A percentile compares a stretch with the other conserved stretches of the same genome.
These are phyloP conservation scores for Xylaria bambusicola DNA, from an alignment of 495 filamentous ascomycete species.

Conservation along the genomic window DNA sequence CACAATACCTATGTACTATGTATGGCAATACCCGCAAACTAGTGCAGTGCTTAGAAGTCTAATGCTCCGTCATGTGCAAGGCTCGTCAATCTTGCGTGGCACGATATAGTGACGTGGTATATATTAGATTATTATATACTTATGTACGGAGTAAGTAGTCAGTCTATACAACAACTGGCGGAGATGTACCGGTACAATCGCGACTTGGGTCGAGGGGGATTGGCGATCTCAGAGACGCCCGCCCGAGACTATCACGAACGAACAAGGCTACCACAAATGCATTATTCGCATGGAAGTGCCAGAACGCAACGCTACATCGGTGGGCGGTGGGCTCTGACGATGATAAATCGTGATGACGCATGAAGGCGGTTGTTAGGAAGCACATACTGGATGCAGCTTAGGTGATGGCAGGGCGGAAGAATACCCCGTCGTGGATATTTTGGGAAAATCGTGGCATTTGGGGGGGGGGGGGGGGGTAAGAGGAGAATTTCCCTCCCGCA, in stretches of 20 bases:
- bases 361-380: not conserved
- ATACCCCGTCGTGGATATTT: constrained; percentile 16
- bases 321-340: not conserved
- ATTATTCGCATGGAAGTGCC: constrained; percentile 15
- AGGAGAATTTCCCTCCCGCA: not conserved
- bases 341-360: constrained; percentile 17
- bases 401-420: constrained; percentile 4
- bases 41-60: not conserved
- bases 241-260: not conserved
- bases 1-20: not conserved
- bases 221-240: constrained; percentile 2
- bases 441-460: constrained; percentile 10
- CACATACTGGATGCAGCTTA: too few relatives aligned
- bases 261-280: constrained; percentile 5
- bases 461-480: too few relatives aligned
- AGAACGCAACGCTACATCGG: constrained; percentile 4
- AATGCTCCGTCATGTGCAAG: not conserved
- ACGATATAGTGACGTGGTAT: too few relatives aligned
- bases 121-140: too few relatives aligned
- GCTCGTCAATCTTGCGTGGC: constrained; percentile 5
- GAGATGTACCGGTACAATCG: constrained; percentile 6
- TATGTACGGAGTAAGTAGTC: too few relatives aligned
- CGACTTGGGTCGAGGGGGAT: not conserved
- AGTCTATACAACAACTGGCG: too few relatives aligned
- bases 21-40: not conserved